phyloP scores from a whole-genome alignment of 441 rosid genomes.

The Pelargonium fulgidum region DNA sequence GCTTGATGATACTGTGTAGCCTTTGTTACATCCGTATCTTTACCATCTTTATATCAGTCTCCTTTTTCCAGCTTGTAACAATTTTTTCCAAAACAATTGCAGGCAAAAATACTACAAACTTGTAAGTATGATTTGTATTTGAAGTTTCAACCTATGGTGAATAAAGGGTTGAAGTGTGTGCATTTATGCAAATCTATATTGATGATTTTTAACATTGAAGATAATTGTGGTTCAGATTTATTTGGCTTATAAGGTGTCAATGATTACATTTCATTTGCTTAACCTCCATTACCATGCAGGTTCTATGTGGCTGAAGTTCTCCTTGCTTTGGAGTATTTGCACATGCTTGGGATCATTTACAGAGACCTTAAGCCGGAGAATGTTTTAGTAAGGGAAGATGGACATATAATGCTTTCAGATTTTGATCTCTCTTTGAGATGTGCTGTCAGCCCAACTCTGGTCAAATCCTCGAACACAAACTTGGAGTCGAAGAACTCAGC shows the following conservation, averaged over 20 bases:
- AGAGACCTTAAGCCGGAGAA: slow-evolving; percentile 63
- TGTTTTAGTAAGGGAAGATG: slow-evolving; percentile 90
- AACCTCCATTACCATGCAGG: slow-evolving; percentile 29
- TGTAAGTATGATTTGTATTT: no score
- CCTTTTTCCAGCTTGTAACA: no score
- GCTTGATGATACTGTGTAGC: no score
- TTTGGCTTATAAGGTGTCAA: slow-evolving; percentile 24
- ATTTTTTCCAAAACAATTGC: no score
- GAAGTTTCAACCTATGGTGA: no score
- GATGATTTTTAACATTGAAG: neutral
- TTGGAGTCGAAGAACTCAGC: slow-evolving; percentile 48
- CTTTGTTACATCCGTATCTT: no score
- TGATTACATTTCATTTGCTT: slow-evolving; percentile 22
- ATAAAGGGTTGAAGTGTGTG: no score
- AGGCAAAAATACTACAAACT: no score
- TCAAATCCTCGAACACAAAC: slow-evolving; percentile 47
- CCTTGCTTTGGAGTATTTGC: slow-evolving; percentile 90
- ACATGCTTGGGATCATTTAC: slow-evolving; percentile 78
- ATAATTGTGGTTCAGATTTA: no score
- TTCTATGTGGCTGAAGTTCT: slow-evolving; percentile 92
- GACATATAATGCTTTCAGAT: slow-evolving; percentile 97
- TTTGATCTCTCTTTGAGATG: slow-evolving; percentile 93
- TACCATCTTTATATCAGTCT: no score
- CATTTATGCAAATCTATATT: neutral
- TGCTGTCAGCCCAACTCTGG: slow-evolving; percentile 80